phyloP scores from a whole-genome alignment of 768 basidiomycete species.

The Kwoniella botswanensis region DNA sequence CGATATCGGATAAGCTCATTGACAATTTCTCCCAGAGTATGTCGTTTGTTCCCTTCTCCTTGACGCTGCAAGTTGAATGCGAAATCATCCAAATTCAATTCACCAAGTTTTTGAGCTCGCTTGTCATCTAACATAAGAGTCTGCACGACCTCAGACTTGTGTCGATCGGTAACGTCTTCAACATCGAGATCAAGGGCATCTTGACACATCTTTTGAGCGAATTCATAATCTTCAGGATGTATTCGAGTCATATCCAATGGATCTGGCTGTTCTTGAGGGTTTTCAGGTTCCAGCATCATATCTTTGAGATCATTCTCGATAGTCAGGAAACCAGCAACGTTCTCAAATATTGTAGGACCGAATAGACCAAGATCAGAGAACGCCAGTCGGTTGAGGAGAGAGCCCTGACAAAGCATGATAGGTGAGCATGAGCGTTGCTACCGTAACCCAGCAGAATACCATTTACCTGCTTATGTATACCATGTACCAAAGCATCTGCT shows the following conservation, averaged over 20 bases:
- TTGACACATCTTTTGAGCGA: slow-evolving; percentile 97
- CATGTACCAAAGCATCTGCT: slow-evolving; percentile 74
- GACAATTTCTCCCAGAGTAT: slow-evolving; percentile 85
- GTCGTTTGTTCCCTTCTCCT: slow-evolving; percentile 82
- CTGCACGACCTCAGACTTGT: slow-evolving; percentile 86
- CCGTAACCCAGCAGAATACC: too few species aligned
- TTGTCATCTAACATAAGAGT: slow-evolving; percentile 83
- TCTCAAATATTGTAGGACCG: slow-evolving; percentile 86
- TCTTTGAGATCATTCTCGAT: slow-evolving; percentile 70
- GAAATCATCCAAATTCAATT: slow-evolving; percentile 94
- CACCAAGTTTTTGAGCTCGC: slow-evolving; percentile 77
- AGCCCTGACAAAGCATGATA: slow-evolving; percentile 66
- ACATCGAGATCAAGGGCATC: slow-evolving; percentile 97
- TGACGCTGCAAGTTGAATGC: slow-evolving; percentile 85
- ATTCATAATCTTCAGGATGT: slow-evolving; percentile 95
- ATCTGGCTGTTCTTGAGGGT: slow-evolving; percentile 75
- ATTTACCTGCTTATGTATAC: slow-evolving; percentile 76
- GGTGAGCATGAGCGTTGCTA: background rate
- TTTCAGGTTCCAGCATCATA: slow-evolving; percentile 67
- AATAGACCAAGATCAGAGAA: slow-evolving; percentile 80
- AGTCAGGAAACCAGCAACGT: slow-evolving; percentile 67
- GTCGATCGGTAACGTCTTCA: slow-evolving; percentile 89
- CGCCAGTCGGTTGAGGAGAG: slow-evolving; percentile 84
- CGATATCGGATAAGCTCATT: slow-evolving; percentile 82
- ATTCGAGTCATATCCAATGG: slow-evolving; percentile 94